Evolutionary conservation across 192 early-diverging fungal genomes (phyloP).

Genomic region (Coemansia sp.): DNA sequence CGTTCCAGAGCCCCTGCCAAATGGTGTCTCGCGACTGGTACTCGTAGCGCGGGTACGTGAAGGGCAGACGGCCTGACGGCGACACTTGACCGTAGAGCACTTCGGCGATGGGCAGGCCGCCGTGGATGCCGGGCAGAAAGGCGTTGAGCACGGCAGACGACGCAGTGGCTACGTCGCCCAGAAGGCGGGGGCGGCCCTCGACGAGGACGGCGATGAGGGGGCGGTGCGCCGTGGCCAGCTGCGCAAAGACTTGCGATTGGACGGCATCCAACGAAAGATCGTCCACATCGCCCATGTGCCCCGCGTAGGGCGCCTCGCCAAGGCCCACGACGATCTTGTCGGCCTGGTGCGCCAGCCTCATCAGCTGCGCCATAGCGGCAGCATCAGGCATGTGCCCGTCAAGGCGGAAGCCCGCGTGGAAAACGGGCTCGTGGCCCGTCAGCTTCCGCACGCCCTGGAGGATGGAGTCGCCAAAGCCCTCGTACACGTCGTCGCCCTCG

Average conservation of each 20-base stretch:
- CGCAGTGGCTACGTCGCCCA: constrained; percentile 38
- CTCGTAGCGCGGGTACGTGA: constrained; percentile 59
- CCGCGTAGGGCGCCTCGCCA: constrained; percentile 22
- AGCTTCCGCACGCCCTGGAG: constrained; percentile 19
- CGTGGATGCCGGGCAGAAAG: constrained; percentile 62
- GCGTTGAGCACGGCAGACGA: constrained; percentile 54
- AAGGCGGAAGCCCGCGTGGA: constrained; percentile 22
- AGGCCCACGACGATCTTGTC: constrained; percentile 45
- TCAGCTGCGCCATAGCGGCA: neutral
- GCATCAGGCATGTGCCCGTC: neutral
- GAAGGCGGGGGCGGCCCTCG: constrained; percentile 57
- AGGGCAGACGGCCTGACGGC: constrained; percentile 60
- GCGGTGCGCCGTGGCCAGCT: constrained; percentile 12
- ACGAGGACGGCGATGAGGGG: constrained; percentile 56
- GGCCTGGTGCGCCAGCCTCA: constrained; percentile 16
- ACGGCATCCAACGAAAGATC: constrained; percentile 28
- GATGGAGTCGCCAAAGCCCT: constrained; percentile 28
- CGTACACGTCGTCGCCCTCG: constrained; percentile 24
- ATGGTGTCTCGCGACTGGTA: constrained; percentile 38
- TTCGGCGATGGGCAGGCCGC: constrained; percentile 59
- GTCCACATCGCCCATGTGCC: constrained; percentile 4
- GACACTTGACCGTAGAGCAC: constrained; percentile 58
- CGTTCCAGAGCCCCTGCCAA: constrained; percentile 41
- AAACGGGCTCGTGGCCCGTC: constrained; percentile 1
- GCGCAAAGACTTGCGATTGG: constrained; percentile 36